Evolutionary conservation across 257 asterid species (phyloP).

Genomic region (Solanum piurae): DNA sequence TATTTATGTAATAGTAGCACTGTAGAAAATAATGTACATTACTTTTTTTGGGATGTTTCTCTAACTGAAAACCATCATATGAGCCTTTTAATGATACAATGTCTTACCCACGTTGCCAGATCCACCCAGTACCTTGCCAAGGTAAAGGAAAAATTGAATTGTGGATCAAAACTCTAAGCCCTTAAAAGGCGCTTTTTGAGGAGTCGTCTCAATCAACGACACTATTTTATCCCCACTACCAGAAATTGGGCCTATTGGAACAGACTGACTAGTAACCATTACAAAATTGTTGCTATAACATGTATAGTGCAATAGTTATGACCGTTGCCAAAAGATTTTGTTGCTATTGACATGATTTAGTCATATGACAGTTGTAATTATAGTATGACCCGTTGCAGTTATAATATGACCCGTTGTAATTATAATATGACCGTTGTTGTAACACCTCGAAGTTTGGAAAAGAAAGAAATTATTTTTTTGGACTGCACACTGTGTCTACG

Average conservation of each 20-base stretch:
- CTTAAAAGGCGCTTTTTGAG: not conserved
- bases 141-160: not conserved
- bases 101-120: not conserved
- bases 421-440: not conserved
- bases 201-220: not conserved
- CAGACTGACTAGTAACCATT: not conserved
- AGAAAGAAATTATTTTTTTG: no score
- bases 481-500: not conserved
- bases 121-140: not conserved
- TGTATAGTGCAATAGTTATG: not conserved
- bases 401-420: not conserved
- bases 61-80: not conserved
- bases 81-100: not conserved
- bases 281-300: not conserved
- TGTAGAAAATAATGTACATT: not conserved
- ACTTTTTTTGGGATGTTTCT: not conserved
- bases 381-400: no score
- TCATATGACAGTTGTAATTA: no score
- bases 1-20: not conserved
- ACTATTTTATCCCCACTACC: not conserved
- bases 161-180: not conserved
- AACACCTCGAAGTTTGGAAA: no score
- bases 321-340: not conserved
- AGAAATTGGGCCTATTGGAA: not conserved
- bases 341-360: not conserved